These are phyloP conservation scores for Trichoderma asperellum DNA, from an alignment of 2,329 filamentous ascomycete species.

Conservation along the genomic window DNA sequence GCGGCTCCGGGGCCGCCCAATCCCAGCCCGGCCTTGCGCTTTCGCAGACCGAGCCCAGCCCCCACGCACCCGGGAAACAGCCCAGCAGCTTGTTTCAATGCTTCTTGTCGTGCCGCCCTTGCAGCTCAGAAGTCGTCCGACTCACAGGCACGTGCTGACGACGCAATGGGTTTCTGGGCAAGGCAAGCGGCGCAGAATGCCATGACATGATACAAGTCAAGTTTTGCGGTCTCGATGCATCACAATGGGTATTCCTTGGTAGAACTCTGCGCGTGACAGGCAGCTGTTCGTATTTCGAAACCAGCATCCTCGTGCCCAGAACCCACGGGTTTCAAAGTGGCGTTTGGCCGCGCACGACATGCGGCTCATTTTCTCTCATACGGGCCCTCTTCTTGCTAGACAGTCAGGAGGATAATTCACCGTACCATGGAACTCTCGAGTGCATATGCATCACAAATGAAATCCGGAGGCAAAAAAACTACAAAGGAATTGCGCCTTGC, in stretches of 20 bases:
- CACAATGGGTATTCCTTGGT: not conserved
- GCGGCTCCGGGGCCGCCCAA: conserved; percentile 26
- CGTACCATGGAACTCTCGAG: not conserved
- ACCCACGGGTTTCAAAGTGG: not conserved
- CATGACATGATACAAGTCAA: not conserved
- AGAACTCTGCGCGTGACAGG: not conserved
- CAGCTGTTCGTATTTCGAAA: not conserved
- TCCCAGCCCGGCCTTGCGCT: conserved; percentile 26
- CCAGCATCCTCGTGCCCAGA: not conserved
- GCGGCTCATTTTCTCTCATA: conserved; percentile 2
- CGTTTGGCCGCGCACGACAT: conserved; percentile 5
- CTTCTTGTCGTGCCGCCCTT: conserved; percentile 2
- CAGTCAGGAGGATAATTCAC: not conserved
- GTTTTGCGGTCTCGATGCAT: not conserved
- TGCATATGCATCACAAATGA: not conserved
- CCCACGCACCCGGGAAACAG: conserved; percentile 19
- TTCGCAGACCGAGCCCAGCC: conserved; percentile 28
- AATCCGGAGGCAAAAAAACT: not conserved
- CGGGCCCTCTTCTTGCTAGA: not conserved
- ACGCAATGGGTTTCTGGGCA: conserved; percentile 1
- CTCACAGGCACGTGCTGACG: conserved; percentile 24
- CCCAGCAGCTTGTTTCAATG: conserved; percentile 4
- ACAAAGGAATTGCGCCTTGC: not conserved
- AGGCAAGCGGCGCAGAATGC: not conserved
- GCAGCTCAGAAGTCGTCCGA: conserved; percentile 13